These are phyloP conservation scores for Pleurotus sapidus DNA, from an alignment of 768 basidiomycete genomes.

Conservation along the genomic window DNA sequence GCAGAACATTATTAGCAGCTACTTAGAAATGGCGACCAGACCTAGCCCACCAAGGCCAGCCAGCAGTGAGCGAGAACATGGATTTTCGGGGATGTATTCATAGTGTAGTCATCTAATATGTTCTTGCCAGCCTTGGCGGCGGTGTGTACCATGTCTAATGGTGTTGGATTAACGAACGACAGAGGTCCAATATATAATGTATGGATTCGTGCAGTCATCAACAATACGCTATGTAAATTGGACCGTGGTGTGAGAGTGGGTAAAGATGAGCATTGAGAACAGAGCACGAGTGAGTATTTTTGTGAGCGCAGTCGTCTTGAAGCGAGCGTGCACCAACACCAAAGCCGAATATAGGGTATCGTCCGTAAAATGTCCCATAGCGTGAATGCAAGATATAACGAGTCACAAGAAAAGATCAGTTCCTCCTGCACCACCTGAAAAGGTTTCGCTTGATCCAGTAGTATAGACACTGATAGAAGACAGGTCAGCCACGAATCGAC, in stretches of 20 bases:
- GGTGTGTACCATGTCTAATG: no score
- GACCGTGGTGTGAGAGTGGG: neutral
- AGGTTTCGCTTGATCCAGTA: constrained; percentile 84
- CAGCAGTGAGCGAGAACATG: constrained; percentile 22
- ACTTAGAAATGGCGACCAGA: neutral
- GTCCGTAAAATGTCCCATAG: constrained; percentile 2
- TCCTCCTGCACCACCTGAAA: constrained; percentile 77
- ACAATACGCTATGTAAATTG: constrained; percentile 4
- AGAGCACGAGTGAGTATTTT: neutral
- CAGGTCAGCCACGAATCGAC: neutral
- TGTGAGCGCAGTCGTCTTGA: neutral
- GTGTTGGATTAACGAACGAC: neutral
- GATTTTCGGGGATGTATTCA: constrained; percentile 60
- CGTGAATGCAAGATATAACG: constrained; percentile 3
- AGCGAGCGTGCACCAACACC: no score
- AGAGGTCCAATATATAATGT: constrained; percentile 6
- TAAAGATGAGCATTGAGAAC: neutral
- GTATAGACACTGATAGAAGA: constrained; percentile 57
- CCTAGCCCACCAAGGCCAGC: neutral
- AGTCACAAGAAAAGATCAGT: constrained; percentile 34
- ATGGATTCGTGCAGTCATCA: constrained; percentile 8
- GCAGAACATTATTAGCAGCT: no score
- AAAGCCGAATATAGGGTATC: neutral
- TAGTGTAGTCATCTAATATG: constrained; percentile 17
- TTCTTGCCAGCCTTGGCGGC: no score